A percentile compares a stretch with the other conserved stretches of the same genome.
Conservation (phyloP, 768 basidiomycete genomes). For the Mycena rosella region DNA sequence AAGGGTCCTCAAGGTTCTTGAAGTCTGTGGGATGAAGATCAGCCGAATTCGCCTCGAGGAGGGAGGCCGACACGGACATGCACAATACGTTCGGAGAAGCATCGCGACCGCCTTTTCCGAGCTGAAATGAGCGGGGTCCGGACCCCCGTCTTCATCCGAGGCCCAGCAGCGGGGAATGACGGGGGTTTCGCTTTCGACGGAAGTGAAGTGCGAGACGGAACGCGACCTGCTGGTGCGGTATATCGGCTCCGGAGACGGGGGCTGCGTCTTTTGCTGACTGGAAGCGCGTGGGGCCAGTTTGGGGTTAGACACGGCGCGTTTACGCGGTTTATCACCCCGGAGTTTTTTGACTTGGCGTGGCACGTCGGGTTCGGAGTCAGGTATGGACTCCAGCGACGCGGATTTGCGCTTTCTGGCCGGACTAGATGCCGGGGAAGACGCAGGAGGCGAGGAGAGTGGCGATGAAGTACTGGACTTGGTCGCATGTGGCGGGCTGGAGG, state of each 20-base stretch:
- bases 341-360: constrained; percentile 58
- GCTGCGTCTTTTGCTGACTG: constrained; percentile 54
- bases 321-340: constrained; percentile 48
- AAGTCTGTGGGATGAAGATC: constrained; percentile 65
- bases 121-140: constrained; percentile 67
- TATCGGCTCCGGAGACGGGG: constrained; percentile 67
- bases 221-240: constrained; percentile 73
- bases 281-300: constrained; percentile 57
- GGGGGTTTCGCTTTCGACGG: constrained; percentile 50
- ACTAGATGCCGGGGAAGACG: constrained; percentile 33
- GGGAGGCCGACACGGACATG: constrained; percentile 60
- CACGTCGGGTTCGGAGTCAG: constrained; percentile 36
- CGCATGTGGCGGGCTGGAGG: constrained; percentile 29
- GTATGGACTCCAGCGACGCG: constrained; percentile 33
- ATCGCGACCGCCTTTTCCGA: constrained; percentile 73
- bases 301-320: constrained; percentile 52
- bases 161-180: constrained; percentile 63
- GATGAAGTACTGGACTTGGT: constrained; percentile 39
- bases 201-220: constrained; percentile 69
- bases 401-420: constrained; percentile 52
- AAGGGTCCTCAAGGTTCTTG: constrained; percentile 71
- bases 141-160: constrained; percentile 62
- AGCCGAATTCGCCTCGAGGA: constrained; percentile 30
- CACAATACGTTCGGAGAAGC: constrained; percentile 76
- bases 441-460: constrained; percentile 45